Evolutionary conservation across 2,329 filamentous ascomycete species (phyloP).

Genomic region (Madurella mycetomatis): DNA sequence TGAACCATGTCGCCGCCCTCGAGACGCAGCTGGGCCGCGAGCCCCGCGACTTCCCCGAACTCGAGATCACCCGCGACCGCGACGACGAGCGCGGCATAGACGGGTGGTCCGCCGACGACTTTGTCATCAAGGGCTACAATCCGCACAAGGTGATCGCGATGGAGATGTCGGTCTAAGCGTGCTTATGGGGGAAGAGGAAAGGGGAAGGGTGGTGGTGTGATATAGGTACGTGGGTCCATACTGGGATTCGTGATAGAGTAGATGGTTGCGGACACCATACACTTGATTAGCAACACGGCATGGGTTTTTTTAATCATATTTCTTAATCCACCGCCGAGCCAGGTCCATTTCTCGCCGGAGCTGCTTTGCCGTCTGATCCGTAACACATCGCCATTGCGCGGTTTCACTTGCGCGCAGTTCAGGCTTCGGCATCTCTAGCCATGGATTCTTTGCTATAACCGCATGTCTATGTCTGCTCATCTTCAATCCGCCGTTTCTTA

Average conservation of each 20-base stretch:
- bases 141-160: slow-evolving; percentile 90
- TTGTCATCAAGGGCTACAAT: slow-evolving; percentile 81
- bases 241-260: no score
- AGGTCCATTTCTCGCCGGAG: no score
- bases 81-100: slow-evolving; percentile 68
- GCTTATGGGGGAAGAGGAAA: neutral
- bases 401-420: neutral
- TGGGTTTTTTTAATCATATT: no score
- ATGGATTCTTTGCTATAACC: neutral
- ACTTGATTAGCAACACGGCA: no score
- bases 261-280: no score
- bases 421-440: neutral
- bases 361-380: no score
- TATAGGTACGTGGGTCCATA: no score
- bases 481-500: neutral
- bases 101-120: slow-evolving; percentile 84
- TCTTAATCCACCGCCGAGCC: no score
- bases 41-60: slow-evolving; percentile 72
- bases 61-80: slow-evolving; percentile 66
- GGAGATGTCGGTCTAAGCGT: slow-evolving; percentile 82
- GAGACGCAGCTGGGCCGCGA: slow-evolving; percentile 74
- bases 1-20: slow-evolving; percentile 86
- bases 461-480: slow-evolving; percentile 1
- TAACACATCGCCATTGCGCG: neutral
- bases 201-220: no score